Evolutionary conservation across 441 rosid species (phyloP).

Genomic region (Adansonia grandidieri): DNA sequence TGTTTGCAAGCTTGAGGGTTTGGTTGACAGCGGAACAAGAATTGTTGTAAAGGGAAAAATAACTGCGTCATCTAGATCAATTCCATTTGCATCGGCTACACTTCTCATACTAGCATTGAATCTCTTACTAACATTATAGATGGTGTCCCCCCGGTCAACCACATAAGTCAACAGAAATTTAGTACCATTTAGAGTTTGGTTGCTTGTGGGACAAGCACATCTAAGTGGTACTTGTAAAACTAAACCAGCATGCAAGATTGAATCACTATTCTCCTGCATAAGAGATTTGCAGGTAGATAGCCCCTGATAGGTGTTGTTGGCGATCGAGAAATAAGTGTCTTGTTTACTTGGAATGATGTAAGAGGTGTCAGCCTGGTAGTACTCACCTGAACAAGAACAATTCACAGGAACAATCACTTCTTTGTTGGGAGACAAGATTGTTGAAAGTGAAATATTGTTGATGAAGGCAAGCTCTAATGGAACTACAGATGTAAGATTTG

Average conservation of each 20-base stretch:
- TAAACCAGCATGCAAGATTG: slow-evolving; percentile 33
- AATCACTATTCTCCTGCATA: slow-evolving; percentile 27
- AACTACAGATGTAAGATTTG: slow-evolving; percentile 55
- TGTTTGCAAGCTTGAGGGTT: slow-evolving; percentile 45
- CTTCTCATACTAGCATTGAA: slow-evolving; percentile 5
- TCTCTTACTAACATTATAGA: slow-evolving; percentile 35
- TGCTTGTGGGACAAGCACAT: slow-evolving; percentile 83
- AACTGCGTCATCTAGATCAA: slow-evolving; percentile 26
- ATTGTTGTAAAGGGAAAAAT: slow-evolving; percentile 67
- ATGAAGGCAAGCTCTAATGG: slow-evolving; percentile 50
- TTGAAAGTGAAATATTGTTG: slow-evolving; percentile 48
- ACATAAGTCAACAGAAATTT: slow-evolving; percentile 55
- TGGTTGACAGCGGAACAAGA: slow-evolving; percentile 51
- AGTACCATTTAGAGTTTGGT: slow-evolving; percentile 50
- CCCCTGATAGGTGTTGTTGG: slow-evolving; percentile 64
- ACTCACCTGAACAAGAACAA: slow-evolving; percentile 69
- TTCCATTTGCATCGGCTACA: slow-evolving; percentile 22
- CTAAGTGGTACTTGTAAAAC: slow-evolving; percentile 51
- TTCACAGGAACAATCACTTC: slow-evolving; percentile 65
- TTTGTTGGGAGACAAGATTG: slow-evolving; percentile 46
- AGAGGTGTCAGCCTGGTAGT: slow-evolving; percentile 59
- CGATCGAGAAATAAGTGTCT: slow-evolving; percentile 42
- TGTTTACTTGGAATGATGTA: slow-evolving; percentile 36
- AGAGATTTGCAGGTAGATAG: slow-evolving; percentile 73
- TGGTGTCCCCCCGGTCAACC: slow-evolving; percentile 37